Base-by-base conservation (phyloP, 1,139 yeast species). In the Saccharomyces hybrid region DNA sequence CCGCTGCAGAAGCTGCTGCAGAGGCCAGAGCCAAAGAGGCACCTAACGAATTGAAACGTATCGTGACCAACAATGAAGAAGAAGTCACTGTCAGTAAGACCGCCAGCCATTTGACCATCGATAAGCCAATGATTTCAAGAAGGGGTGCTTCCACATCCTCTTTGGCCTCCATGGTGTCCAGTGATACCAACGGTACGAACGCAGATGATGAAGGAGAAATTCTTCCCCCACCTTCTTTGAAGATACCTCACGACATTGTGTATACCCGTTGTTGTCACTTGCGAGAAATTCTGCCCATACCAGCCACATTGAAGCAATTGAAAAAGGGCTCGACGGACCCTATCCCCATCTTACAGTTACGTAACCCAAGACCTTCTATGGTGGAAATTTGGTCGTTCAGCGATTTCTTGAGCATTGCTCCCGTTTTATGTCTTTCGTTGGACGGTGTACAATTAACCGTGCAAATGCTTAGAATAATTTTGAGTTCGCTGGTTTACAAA, bases 261-360 rank as follows among this genome's bases (percentile, higher is more conserved):
- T 91, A 91, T 69, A 88, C 97, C 0, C 75, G 97, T 60, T 90
- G 97, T 67, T 91, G 97, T 65, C 98, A 91, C 71, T 75, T 91
- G 58, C 77, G 98, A 53, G 98, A 91, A 65, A 91, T 91, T 53
- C 72, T 91, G 59, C 98, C 98, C 0, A 90, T 91, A 56, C 95
- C 96, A 1, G 96, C 96, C 0, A 89, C 95, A 0, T 69, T 89
- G 62, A 86, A 85, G 64, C 98, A 91, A 68, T 76, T 86, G 53
- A 88, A 88, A 13, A 76, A 80, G 53, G 88, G 86, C 0, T 79
- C 88, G 0, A 77, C 82, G 58, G 87, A 85, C 16, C 88, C 91
- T 1, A 74, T 86, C 20, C 83, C 89, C 0, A 59, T 81, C 2
- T 66, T 86, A 51, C 89, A 83, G 61, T 66, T 86, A 52, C 74